These are phyloP conservation scores for Candida schatavii DNA, from an alignment of 805 yeast genomes.

Conservation along the genomic window DNA sequence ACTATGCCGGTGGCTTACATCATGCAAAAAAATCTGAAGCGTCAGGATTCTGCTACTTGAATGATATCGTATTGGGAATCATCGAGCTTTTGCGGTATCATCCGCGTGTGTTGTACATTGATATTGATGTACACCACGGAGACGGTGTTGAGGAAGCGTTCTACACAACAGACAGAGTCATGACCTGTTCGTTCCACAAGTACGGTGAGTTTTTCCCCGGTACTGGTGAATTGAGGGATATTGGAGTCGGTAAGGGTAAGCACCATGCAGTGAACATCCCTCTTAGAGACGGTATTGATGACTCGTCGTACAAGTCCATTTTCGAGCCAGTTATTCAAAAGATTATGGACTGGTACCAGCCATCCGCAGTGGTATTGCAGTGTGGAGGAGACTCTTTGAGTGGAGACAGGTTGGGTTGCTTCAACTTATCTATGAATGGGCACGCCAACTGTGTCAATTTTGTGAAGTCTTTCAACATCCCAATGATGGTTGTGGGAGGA, in stretches of 20 bases:
- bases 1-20: constrained; percentile 96
- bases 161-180: constrained; percentile 90
- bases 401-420: constrained; percentile 94
- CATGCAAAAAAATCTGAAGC: constrained; percentile 98
- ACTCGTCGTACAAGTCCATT: constrained; percentile 76
- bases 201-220: constrained; percentile 98
- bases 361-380: constrained; percentile 94
- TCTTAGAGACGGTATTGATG: constrained; percentile 93
- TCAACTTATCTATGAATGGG: constrained; percentile 87
- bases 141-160: constrained; percentile 99
- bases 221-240: constrained; percentile 89
- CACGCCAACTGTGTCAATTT: constrained; percentile 95
- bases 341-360: constrained; percentile 84
- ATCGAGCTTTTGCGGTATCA: constrained; percentile 83
- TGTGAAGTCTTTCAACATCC: constrained; percentile 81
- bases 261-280: constrained; percentile 91
- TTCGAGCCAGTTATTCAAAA: constrained; percentile 85
- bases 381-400: constrained; percentile 98
- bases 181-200: constrained; percentile 95
- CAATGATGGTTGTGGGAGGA: constrained; percentile 93
- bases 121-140: constrained; percentile 95
- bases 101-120: constrained; percentile 89
- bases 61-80: constrained; percentile 90
- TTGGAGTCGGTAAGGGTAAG: constrained; percentile 88
- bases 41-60: constrained; percentile 91